Percentiles rank a stretch among this genome's conserved stretches.
Evolutionary conservation across 345 rosid species (phyloP).

Genomic region (Jatropha curcas): DNA sequence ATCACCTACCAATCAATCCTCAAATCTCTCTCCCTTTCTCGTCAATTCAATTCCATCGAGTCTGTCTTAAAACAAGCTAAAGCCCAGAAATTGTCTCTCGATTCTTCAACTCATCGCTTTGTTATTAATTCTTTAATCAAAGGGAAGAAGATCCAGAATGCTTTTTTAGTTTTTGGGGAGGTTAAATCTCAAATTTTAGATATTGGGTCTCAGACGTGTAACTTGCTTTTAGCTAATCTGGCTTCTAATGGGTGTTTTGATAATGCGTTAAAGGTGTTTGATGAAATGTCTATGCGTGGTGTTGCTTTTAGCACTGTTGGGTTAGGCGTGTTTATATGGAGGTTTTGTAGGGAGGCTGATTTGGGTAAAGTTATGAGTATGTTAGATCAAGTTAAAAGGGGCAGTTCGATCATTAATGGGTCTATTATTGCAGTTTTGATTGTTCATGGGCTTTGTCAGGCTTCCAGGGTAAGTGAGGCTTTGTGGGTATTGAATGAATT

Average conservation of each 20-base stretch:
- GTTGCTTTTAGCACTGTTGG: slow-evolving; percentile 59
- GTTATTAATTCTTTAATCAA: slow-evolving; percentile 49
- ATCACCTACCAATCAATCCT: slow-evolving; percentile 68
- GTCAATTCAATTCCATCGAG: slow-evolving; percentile 59
- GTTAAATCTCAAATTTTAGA: slow-evolving; percentile 29
- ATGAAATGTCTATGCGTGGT: slow-evolving; percentile 55
- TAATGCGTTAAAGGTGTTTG: slow-evolving; percentile 56
- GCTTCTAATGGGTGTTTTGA: slow-evolving; percentile 52
- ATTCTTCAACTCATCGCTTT: slow-evolving; percentile 46
- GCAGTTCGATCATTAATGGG: slow-evolving; percentile 51
- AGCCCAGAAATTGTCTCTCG: slow-evolving; percentile 50
- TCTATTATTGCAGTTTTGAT: slow-evolving; percentile 67
- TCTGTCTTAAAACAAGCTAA: slow-evolving; percentile 57
- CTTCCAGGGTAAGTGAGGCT: slow-evolving; percentile 64
- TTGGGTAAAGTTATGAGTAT: slow-evolving; percentile 41
- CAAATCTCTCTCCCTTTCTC: slow-evolving; percentile 66
- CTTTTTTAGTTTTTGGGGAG: slow-evolving; percentile 60
- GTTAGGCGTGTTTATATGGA: slow-evolving; percentile 72
- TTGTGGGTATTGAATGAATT: slow-evolving; percentile 63
- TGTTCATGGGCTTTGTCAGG: slow-evolving; percentile 69
- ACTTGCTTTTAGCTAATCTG: slow-evolving; percentile 65
- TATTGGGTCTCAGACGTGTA: slow-evolving; percentile 55
- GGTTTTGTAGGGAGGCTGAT: slow-evolving; percentile 40
- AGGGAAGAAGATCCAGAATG: slow-evolving; percentile 50
- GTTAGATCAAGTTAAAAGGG: slow-evolving; percentile 49